Conservation (phyloP, 2,329 filamentous ascomycete species). For the Helminthosporium solani region DNA sequence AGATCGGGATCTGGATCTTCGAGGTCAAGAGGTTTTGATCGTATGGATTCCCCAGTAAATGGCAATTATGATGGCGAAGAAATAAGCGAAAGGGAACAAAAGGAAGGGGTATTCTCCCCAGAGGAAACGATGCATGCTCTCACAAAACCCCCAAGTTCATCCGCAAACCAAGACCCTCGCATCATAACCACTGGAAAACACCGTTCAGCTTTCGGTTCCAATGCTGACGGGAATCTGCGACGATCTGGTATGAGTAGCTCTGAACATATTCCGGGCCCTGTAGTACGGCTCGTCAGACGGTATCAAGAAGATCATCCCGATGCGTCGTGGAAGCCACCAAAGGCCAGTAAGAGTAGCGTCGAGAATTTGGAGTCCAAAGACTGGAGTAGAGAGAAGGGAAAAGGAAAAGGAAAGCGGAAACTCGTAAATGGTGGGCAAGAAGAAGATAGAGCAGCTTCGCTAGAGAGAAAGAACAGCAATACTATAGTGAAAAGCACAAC, state of each 20-base stretch:
- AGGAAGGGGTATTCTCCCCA: too few relatives aligned
- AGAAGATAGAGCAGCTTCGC: background rate
- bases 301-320: slow-evolving; percentile 7
- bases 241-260: slow-evolving; percentile 1
- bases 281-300: background rate
- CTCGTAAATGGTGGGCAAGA: background rate
- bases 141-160: background rate
- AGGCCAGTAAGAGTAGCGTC: slow-evolving; percentile 1
- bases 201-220: background rate
- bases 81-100: background rate
- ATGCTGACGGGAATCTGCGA: slow-evolving; percentile 5
- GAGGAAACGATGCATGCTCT: too few relatives aligned
- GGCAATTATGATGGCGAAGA: background rate
- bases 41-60: background rate
- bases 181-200: background rate
- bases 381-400: background rate
- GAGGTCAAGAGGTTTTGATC: background rate
- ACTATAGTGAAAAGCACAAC: background rate
- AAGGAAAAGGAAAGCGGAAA: background rate
- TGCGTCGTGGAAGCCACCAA: slow-evolving; percentile 9
- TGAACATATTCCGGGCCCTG: slow-evolving; percentile 9
- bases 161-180: slow-evolving; percentile 1
- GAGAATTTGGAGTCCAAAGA: slow-evolving; percentile 11
- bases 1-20: background rate
- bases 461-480: background rate